A percentile compares a stretch with the other conserved stretches of the same genome.
Evolutionary conservation across 2,329 filamentous ascomycete genomes (phyloP).

Genomic region (Chalaropsis thielavioides): DNA sequence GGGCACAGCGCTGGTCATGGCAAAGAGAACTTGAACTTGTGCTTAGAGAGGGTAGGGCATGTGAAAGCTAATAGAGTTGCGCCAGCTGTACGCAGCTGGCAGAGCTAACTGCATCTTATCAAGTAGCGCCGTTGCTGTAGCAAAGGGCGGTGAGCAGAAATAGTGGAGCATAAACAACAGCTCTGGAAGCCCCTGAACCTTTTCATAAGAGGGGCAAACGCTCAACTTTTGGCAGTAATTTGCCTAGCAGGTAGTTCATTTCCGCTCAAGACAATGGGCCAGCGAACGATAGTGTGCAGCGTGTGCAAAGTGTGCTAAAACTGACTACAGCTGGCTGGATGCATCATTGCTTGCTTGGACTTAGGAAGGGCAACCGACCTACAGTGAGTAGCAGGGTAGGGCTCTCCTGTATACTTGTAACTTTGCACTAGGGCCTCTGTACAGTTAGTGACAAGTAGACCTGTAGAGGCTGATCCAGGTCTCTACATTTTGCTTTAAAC

Average conservation of each 20-base stretch:
- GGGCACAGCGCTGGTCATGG: constrained; percentile 46
- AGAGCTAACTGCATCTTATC: neutral
- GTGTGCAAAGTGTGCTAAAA: neutral
- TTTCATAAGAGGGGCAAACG: neutral
- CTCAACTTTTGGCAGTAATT: neutral
- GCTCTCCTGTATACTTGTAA: neutral
- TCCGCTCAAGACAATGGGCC: neutral
- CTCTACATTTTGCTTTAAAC: neutral
- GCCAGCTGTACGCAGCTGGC: neutral
- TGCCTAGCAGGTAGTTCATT: neutral
- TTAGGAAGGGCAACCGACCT: neutral
- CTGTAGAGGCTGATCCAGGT: neutral
- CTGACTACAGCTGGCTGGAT: neutral
- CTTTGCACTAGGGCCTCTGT: neutral
- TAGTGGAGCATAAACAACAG: constrained; percentile 18
- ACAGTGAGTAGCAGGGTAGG: neutral
- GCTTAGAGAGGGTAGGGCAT: neutral
- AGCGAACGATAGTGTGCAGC: too few species aligned
- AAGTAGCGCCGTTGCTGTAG: neutral
- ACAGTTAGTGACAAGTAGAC: neutral
- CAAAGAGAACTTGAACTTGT: constrained; percentile 27
- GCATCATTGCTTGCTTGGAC: neutral
- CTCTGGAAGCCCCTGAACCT: constrained; percentile 17
- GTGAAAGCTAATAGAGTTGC: too few species aligned
- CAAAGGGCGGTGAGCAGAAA: constrained; percentile 17